Evolutionary conservation across 495 filamentous ascomycete genomes (phyloP), one percentile per base, ranked within the genome.

Genomic region (Tuber microsphaerosporum): DNA sequence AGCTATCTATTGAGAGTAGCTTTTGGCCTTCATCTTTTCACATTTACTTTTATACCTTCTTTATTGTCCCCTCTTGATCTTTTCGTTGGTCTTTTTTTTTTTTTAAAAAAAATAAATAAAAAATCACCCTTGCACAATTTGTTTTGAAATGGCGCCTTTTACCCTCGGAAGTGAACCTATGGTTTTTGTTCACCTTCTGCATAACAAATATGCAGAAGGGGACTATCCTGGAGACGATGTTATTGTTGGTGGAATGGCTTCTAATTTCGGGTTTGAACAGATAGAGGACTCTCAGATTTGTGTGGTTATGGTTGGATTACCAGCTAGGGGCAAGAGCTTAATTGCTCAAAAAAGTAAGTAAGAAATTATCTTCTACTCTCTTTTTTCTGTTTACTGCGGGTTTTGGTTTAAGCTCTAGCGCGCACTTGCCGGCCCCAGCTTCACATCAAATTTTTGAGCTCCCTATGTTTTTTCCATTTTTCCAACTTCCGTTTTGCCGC

Each of bases 261-360:
- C 77, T 79, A 79, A 79, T 77, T 72, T 79, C 71, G 76, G 74
- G 79, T 68, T 73, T 76, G 74, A 74, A 31, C 90, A 96, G 92
- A 92, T 92, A 77, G 95, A 97, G 86, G 93, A 97, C 81, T 93
- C 92, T 44, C 92, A 91, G 82, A 97, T 99, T 84, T 97, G 94
- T 81, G 94, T 99, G n/a, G 92, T 98, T 73, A 97, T 99, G 95
- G 95, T 99, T 70, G 95, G 95, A 65, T 86, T 99, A 76, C 95
- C 95, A 61, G 95, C 95, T 74, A 88, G 95, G 73, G 95, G 95
- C 82, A 99, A 99, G 87, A 95, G 92, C 84, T 90, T 97, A 81
- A 98, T 99, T 81, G 94, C 95, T 48, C 93, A 95, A 81, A 97
- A 97, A 87, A 94, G 95, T 97, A 87, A 79, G 86, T 82, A 72